Evolutionary conservation across 2,329 filamentous ascomycete genomes (phyloP), one percentile per base, ranked within the genome.

Genomic region (Sclerotinia minor): DNA sequence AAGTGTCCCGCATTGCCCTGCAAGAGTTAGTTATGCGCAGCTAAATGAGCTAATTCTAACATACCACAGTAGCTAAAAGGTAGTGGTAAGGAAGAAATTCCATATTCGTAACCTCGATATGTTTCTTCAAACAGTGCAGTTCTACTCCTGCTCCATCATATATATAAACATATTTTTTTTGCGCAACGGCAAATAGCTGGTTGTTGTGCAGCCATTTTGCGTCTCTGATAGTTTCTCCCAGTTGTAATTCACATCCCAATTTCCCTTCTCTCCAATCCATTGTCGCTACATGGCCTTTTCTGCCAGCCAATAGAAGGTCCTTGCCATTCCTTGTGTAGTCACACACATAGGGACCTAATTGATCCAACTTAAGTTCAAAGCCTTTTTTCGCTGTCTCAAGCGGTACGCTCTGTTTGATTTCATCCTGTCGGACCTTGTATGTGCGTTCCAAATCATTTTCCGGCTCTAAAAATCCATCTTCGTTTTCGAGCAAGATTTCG

Each of bases 81-180:
- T 96, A 99, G 78, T 99, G 95, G 77, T 97, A 98, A 0, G 94
- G 94, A 19, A 98, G 82, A 77, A 97, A 99, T 79, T 98, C 92
- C 85, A 99, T 92, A 78, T 96, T 90, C 17, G 91, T 90, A 19
- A 96, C 92, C 78, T 99, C 95, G 70, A 92, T 86, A 77, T 97
- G 94, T 78, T 95, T 95, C 79, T 89, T 89, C 76, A 99, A 81
- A 77, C 92, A 94, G 78, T 99, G 95, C 66, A 99, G 81, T 80
- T 99, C 95, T 26, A 97, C 91, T 64, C 95, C 95, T 67, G 92
- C 87, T 68, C 88, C 84, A 76, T 97, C 95, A 81, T 99, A 99
- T 72, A 99, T 97, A 81, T 97, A 99, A 71, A 95, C 92, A 73
- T 95, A 90, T 80, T 94, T 95, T 83, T 97, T 97, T 80, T 99